Evolutionary conservation across 2,329 filamentous ascomycete genomes (phyloP).

Genomic region (Thyridium curvatum): DNA sequence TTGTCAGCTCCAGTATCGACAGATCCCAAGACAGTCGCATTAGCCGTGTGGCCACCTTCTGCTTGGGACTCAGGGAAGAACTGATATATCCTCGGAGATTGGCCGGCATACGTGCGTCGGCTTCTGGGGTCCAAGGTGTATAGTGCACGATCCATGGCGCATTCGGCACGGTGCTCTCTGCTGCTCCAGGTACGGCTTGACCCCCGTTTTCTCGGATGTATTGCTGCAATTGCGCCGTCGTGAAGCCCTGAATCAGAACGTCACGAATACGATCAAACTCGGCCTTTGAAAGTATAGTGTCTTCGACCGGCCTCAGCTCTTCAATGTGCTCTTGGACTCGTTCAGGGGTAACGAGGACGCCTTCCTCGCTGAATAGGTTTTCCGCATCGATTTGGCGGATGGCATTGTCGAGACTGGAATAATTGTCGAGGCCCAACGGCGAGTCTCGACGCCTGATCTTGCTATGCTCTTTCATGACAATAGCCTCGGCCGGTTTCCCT

Average conservation of each 20-base stretch:
- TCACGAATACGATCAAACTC: slow-evolving; percentile 35
- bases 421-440: too few species aligned
- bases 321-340: slow-evolving; percentile 41
- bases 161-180: slow-evolving; percentile 3
- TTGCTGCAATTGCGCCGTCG: slow-evolving; percentile 31
- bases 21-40: slow-evolving; percentile 45
- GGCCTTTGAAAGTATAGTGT: slow-evolving; percentile 25
- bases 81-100: slow-evolving; percentile 22
- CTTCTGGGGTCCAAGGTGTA: slow-evolving; percentile 34
- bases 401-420: too few species aligned
- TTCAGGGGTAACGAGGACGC: slow-evolving; percentile 17
- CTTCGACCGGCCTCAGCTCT: slow-evolving; percentile 36
- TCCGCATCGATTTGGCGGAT: slow-evolving; percentile 23
- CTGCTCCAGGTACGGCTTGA: slow-evolving; percentile 1
- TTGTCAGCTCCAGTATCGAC: slow-evolving; percentile 36
- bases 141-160: slow-evolving; percentile 33
- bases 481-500: slow-evolving; percentile 33
- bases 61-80: slow-evolving; percentile 26
- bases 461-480: slow-evolving; percentile 37
- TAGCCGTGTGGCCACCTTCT: slow-evolving; percentile 31
- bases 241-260: slow-evolving; percentile 38
- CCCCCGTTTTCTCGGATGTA: slow-evolving; percentile 26
- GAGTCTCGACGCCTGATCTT: slow-evolving; percentile 12
- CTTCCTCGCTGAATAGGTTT: slow-evolving; percentile 19
- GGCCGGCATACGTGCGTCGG: too few species aligned